phyloP scores from a whole-genome alignment of 2,329 filamentous ascomycete genomes.

The Aspergillus melleus region DNA sequence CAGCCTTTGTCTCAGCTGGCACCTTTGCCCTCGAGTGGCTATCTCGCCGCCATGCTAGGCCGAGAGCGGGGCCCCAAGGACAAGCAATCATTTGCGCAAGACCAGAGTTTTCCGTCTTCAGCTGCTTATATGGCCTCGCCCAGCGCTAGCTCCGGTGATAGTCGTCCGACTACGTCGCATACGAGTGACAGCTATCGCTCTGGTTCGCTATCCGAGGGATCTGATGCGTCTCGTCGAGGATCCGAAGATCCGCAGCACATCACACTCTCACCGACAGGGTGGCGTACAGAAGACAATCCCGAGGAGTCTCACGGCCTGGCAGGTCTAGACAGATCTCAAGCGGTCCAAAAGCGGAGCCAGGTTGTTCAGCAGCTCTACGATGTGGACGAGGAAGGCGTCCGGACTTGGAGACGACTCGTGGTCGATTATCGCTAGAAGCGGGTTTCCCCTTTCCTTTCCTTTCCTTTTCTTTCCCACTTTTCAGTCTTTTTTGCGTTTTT shows the following conservation, averaged over 20 bases:
- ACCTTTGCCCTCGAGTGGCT: constrained; percentile 25
- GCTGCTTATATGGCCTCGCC: neutral
- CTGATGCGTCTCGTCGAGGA: constrained; percentile 8
- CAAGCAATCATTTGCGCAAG: constrained; percentile 9
- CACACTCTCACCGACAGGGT: constrained; percentile 12
- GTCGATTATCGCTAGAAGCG: constrained; percentile 34
- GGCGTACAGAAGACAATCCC: constrained; percentile 8
- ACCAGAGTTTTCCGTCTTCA: neutral
- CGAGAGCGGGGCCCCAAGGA: constrained; percentile 12
- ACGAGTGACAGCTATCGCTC: constrained; percentile 5
- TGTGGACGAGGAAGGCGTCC: constrained; percentile 29
- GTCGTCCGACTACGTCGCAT: constrained; percentile 6
- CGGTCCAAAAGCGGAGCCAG: constrained; percentile 31
- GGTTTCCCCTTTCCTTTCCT: neutral
- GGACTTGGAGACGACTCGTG: constrained; percentile 36
- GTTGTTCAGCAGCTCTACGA: constrained; percentile 33
- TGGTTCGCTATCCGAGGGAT: constrained; percentile 6
- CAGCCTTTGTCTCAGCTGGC: constrained; percentile 23
- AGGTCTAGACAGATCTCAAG: constrained; percentile 4
- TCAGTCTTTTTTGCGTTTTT: constrained; percentile 2
- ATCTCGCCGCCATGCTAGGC: constrained; percentile 20
- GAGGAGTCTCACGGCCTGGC: constrained; percentile 13
- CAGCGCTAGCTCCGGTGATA: neutral
- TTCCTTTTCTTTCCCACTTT: neutral
- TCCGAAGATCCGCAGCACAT: constrained; percentile 12